Evolutionary conservation across 1,139 yeast species (phyloP), one percentile per base, ranked within the genome.

Genomic region (Scheffersomyces illinoinensis): DNA sequence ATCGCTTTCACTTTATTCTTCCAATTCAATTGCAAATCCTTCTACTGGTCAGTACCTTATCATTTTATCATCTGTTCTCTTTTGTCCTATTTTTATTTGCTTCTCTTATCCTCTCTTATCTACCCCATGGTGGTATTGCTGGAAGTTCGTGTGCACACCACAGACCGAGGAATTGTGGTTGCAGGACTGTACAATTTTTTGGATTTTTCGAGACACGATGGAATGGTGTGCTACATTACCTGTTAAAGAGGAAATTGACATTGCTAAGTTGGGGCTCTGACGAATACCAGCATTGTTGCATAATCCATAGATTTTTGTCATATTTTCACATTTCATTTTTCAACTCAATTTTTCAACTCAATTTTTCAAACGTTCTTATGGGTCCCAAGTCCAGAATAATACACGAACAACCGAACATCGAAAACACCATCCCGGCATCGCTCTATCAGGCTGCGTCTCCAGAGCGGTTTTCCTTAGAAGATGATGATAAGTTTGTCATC

Each of bases 401-500:
- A 51, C 54, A 63, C 56, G 82, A 79, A 57, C 69, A 65, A 53
- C 85, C 85, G 26, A 77, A 72, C 59, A 65, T 71, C 53, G 85
- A 81, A 59, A 80, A 81, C 66, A 80, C 85, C 10, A 72, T 79
- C 17, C 76, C 77, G 5, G 66, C 69, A 18, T 59, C 67, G 17
- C 66, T 70, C 26, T 81, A 76, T 63, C 79, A 72, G 57, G 68
- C 77, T 6, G 76, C 77, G 26, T 76, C 79, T 1, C 85, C 85
- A 1, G 83, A 77, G 53, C 64, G 68, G 53, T 81, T 76, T 62
- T 71, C 78, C 12, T 65, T 73, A 21, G 74, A 69, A 24, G 80
- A 77, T 56, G 81, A 78, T 59, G 85, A 81, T 64, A 79, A 79
- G 64, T 70, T 74, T 59, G 78, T 82, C 39, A 65, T 82, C 10